A percentile compares a stretch with the other conserved stretches of the same genome.
These are phyloP conservation scores for Lachnellula arida DNA, from an alignment of 2,329 filamentous ascomycete species.

Conservation along the genomic window DNA sequence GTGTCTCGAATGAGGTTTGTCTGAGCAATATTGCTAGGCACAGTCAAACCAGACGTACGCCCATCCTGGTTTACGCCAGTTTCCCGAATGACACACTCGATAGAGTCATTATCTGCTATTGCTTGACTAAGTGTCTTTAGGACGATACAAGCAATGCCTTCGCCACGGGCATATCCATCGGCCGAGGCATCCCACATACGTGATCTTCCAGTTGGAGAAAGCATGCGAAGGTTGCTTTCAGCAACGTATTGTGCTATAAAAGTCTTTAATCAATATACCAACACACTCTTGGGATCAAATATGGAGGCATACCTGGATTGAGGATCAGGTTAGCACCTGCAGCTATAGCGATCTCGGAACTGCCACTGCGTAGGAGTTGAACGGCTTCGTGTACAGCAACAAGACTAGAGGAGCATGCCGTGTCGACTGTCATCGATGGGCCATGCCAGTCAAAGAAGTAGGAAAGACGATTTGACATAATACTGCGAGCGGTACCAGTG, in stretches of 20 bases:
- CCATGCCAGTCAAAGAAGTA: constrained; percentile 37
- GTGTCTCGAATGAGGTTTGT: background rate
- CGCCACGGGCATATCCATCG: constrained; percentile 28
- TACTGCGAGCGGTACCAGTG: constrained; percentile 28
- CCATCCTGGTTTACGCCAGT: constrained; percentile 41
- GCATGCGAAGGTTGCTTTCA: too few relatives aligned
- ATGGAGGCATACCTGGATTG: constrained; percentile 7
- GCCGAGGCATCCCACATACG: constrained; percentile 10
- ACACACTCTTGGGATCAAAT: too few relatives aligned
- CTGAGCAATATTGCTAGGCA: constrained; percentile 6
- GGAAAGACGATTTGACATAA: constrained; percentile 37
- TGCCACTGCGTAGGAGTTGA: background rate
- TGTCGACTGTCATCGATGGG: constrained; percentile 35
- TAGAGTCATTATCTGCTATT: constrained; percentile 43
- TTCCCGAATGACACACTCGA: constrained; percentile 47
- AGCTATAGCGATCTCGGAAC: constrained; percentile 2
- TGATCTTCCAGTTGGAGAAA: too few relatives aligned
- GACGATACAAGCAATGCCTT: constrained; percentile 53
- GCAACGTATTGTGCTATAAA: too few relatives aligned
- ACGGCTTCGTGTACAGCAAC: constrained; percentile 31
- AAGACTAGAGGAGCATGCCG: constrained; percentile 35
- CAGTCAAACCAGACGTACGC: constrained; percentile 40
- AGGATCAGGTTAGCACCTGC: constrained; percentile 11
- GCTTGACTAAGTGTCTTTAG: constrained; percentile 49
- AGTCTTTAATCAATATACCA: too few relatives aligned